Evolutionary conservation across 176 grass and related monocot genomes (phyloP), one percentile per base, ranked within the genome.

Genomic region (Areca catechu): DNA sequence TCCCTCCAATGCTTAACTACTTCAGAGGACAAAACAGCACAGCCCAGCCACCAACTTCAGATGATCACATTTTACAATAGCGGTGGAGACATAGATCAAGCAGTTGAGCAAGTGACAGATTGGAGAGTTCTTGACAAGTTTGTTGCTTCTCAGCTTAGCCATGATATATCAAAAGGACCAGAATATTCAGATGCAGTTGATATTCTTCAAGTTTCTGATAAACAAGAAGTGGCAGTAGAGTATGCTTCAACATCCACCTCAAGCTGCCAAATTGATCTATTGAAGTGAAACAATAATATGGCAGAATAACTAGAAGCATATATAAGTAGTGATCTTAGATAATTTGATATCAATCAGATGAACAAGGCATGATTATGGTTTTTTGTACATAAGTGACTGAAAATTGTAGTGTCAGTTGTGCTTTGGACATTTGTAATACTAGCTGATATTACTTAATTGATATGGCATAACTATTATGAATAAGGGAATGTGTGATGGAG

Each of bases 121-220:
- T 97, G 83, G 86, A 97, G 92, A 69, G 72, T 97, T 65, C 69
- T 91, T 2, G 86, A 91, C 68, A 97, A 97, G 79, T 97, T 91
- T 58, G 91, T 95, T 5, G 91, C 91, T 1, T 86, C 91, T 24
- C 91, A 95, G 50, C 91, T 95, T 52, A 95, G 91, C 59, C 57
- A 95, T 28, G 91, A 86, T 56, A 86, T 74, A 22, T 62, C 77
- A 56, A 83, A 90, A 66, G 47, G 56, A 64, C 58, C 69, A 21
- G 60, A 63, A 50, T 90, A 88, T 63, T 34, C 77, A 2, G 75
- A 77, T 65, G 78, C 74, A 49, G 67, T 58, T 53, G 80, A 85
- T 58, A 61, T 77, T 74, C 75, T 90, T 77, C 86, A 77, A 71
- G 68, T 76, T 22, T 76, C 74, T 48, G 77, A 90, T 29, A 90